Percentiles rank a stretch among this genome's conserved stretches.
phyloP scores from a whole-genome alignment of 129 eudicot species.

The Flaveria bidentis region DNA sequence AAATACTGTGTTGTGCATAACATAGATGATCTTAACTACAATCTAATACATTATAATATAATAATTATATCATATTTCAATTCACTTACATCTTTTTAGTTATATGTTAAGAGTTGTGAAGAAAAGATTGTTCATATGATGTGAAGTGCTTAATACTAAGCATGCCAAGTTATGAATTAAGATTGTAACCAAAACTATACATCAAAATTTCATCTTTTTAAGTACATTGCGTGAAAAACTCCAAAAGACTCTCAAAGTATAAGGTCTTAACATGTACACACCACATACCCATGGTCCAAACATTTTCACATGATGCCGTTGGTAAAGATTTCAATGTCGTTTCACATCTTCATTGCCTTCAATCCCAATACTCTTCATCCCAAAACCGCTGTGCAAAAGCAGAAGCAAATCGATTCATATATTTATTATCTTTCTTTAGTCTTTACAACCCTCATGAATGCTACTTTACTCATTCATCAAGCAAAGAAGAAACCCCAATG shows the following conservation, averaged over 20 bases:
- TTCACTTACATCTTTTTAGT: not conserved
- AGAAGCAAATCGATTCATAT: slow-evolving; percentile 20
- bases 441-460: slow-evolving; percentile 32
- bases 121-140: not conserved
- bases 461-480: slow-evolving; percentile 48
- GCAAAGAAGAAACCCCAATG: slow-evolving; percentile 35
- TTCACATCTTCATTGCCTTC: slow-evolving; percentile 8
- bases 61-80: not conserved
- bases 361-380: slow-evolving; percentile 11
- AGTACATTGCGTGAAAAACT: not conserved
- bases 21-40: not conserved
- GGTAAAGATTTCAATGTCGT: slow-evolving; percentile 18
- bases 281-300: not conserved
- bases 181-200: too few relatives aligned
- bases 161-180: not conserved
- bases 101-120: not conserved
- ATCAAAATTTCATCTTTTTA: too few relatives aligned
- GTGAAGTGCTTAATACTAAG: not conserved
- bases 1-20: not conserved
- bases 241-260: not conserved
- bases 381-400: slow-evolving; percentile 20
- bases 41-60: not conserved
- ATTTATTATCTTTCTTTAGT: too few relatives aligned
- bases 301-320: slow-evolving; percentile 23
- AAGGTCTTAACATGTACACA: slow-evolving; percentile 23